These are phyloP conservation scores for Pseudocercospora fuligena DNA, from an alignment of 2,329 filamentous ascomycete genomes.

Conservation along the genomic window DNA sequence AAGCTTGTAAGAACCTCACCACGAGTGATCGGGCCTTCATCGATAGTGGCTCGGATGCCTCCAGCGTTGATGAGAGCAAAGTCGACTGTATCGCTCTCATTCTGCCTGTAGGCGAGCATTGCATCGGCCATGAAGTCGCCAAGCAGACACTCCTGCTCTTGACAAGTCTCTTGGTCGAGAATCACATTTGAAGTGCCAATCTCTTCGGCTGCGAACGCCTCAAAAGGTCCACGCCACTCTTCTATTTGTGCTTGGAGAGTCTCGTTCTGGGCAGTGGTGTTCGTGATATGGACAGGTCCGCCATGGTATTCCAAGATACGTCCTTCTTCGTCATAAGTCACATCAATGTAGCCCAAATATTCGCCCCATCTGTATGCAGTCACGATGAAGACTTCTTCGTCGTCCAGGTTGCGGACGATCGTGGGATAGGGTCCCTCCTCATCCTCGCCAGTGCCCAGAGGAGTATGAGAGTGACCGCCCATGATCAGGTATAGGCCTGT, in stretches of 20 bases:
- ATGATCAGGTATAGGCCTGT: slow-evolving; percentile 71
- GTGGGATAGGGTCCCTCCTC: slow-evolving; percentile 68
- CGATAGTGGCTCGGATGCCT: slow-evolving; percentile 67
- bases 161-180: slow-evolving; percentile 65
- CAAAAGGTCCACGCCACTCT: slow-evolving; percentile 65
- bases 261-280: slow-evolving; percentile 62
- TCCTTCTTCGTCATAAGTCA: slow-evolving; percentile 65
- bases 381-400: slow-evolving; percentile 71
- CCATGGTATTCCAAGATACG: slow-evolving; percentile 67
- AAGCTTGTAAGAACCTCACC: slow-evolving; percentile 68
- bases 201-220: slow-evolving; percentile 62
- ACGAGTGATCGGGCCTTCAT: slow-evolving; percentile 64
- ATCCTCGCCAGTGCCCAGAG: slow-evolving; percentile 63
- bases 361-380: slow-evolving; percentile 70
- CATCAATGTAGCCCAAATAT: slow-evolving; percentile 70
- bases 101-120: slow-evolving; percentile 64
- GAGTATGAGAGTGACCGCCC: slow-evolving; percentile 64
- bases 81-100: slow-evolving; percentile 53
- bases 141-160: slow-evolving; percentile 60
- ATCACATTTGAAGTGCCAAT: slow-evolving; percentile 60
- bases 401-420: slow-evolving; percentile 63
- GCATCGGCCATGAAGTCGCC: slow-evolving; percentile 55
- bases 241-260: slow-evolving; percentile 63
- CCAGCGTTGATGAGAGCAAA: slow-evolving; percentile 69
- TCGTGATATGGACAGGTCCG: slow-evolving; percentile 67